A percentile compares a stretch with the other conserved stretches of the same genome.
Conservation (phyloP, 1,139 yeast species). For the Magnusiomyces fungicola region DNA sequence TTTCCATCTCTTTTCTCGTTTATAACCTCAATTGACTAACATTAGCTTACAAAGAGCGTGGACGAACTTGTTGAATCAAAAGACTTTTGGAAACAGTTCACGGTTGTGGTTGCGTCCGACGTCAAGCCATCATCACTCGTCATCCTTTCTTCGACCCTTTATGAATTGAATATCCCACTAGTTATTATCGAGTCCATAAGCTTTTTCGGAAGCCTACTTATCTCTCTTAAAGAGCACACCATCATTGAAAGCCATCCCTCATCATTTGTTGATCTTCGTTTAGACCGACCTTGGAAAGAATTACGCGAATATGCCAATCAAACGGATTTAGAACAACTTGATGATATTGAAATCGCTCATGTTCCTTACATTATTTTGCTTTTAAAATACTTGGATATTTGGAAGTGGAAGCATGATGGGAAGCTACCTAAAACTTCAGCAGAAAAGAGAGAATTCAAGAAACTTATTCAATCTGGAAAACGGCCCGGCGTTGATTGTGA, state of each 20-base stretch:
- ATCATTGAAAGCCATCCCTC: constrained; percentile 74
- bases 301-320: constrained; percentile 46
- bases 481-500: constrained; percentile 38
- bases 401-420: constrained; percentile 36
- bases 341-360: constrained; percentile 52
- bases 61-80: constrained; percentile 6
- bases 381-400: constrained; percentile 46
- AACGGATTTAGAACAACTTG: constrained; percentile 42
- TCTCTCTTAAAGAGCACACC: constrained; percentile 51
- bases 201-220: constrained; percentile 57
- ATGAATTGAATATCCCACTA: constrained; percentile 46
- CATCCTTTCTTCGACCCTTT: constrained; percentile 36
- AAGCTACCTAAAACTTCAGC: constrained; percentile 39
- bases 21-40: background rate
- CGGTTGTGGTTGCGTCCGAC: constrained; percentile 47
- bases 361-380: constrained; percentile 69
- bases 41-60: background rate
- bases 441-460: constrained; percentile 46
- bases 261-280: constrained; percentile 56
- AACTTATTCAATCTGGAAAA: constrained; percentile 30
- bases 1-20: background rate
- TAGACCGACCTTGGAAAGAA: constrained; percentile 72
- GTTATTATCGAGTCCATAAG: constrained; percentile 50
- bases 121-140: constrained; percentile 21
- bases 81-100: constrained; percentile 43